These are phyloP conservation scores for Typha latifolia DNA, from an alignment of 176 grass and related monocot genomes.

Conservation along the genomic window DNA sequence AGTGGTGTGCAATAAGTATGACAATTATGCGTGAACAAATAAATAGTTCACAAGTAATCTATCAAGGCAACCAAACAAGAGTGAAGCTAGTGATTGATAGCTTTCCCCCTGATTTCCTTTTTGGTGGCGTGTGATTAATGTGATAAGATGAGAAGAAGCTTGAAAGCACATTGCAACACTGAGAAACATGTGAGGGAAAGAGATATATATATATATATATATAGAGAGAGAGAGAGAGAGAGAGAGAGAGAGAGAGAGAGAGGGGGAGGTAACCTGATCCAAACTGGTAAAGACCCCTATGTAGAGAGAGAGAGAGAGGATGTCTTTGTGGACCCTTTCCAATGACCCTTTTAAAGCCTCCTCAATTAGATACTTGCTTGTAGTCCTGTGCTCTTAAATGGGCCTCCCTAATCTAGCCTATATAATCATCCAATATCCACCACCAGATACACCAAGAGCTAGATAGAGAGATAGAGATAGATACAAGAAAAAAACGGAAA, in stretches of 20 bases:
- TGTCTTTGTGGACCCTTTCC: constrained; percentile 48
- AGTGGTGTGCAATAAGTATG: too few species aligned
- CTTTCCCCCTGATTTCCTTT: background rate
- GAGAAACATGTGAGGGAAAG: constrained; percentile 25
- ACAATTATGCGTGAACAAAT: too few species aligned
- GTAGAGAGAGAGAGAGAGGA: background rate
- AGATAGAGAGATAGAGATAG: background rate
- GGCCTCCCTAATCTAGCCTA: constrained; percentile 19
- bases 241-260: background rate
- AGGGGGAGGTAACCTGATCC: too few species aligned
- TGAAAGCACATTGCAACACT: constrained; percentile 40
- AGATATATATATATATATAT: constrained; percentile 25
- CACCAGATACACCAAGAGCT: background rate
- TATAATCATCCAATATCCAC: constrained; percentile 49
- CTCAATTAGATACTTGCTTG: constrained; percentile 61
- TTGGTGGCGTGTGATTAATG: background rate
- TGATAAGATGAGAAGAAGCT: constrained; percentile 38
- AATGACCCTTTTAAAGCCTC: constrained; percentile 58
- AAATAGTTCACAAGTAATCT: too few species aligned
- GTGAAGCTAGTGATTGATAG: background rate
- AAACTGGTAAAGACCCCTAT: too few species aligned
- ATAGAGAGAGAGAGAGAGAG: background rate
- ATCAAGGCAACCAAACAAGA: too few species aligned
- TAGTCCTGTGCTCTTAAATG: constrained; percentile 69
- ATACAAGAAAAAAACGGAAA: too few species aligned